Evolutionary conservation across 345 rosid genomes (phyloP).

Genomic region (Passiflora organensis): DNA sequence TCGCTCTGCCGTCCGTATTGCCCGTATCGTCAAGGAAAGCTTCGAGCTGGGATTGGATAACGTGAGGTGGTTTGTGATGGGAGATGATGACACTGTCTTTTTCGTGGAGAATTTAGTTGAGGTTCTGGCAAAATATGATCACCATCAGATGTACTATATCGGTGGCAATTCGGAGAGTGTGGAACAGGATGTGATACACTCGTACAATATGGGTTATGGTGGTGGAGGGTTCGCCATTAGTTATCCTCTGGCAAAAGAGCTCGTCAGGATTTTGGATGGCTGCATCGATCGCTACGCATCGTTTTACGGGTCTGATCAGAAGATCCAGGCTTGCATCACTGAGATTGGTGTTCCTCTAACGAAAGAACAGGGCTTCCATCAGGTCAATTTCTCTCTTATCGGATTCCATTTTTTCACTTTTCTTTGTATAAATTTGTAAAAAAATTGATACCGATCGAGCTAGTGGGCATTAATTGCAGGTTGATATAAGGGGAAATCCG

Average conservation of each 20-base stretch:
- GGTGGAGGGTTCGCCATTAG: slow-evolving; percentile 89
- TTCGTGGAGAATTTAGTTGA: slow-evolving; percentile 62
- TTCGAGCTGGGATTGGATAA: slow-evolving; percentile 60
- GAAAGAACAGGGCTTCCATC: slow-evolving; percentile 84
- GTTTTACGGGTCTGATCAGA: slow-evolving; percentile 86
- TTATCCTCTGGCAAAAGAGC: slow-evolving; percentile 64
- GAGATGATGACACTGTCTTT: slow-evolving; percentile 90
- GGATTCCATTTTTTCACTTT: too few relatives aligned
- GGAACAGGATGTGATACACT: slow-evolving; percentile 73
- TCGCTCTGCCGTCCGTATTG: slow-evolving; percentile 67
- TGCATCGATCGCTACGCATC: slow-evolving; percentile 68
- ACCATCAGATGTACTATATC: slow-evolving; percentile 81
- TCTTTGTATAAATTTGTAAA: too few relatives aligned
- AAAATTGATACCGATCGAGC: too few relatives aligned
- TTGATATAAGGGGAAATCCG: slow-evolving; percentile 72
- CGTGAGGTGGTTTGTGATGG: slow-evolving; percentile 92
- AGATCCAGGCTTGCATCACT: slow-evolving; percentile 66
- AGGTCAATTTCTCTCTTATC: slow-evolving; percentile 33
- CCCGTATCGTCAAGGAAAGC: slow-evolving; percentile 74
- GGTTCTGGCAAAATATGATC: slow-evolving; percentile 68
- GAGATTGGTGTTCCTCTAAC: slow-evolving; percentile 80
- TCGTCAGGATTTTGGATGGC: slow-evolving; percentile 67
- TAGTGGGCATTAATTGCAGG: too few relatives aligned
- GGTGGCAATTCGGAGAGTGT: slow-evolving; percentile 85
- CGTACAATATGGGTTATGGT: slow-evolving; percentile 80